Base-by-base conservation (phyloP, 2,329 filamentous ascomycete species). In the Drechslera avenae region DNA sequence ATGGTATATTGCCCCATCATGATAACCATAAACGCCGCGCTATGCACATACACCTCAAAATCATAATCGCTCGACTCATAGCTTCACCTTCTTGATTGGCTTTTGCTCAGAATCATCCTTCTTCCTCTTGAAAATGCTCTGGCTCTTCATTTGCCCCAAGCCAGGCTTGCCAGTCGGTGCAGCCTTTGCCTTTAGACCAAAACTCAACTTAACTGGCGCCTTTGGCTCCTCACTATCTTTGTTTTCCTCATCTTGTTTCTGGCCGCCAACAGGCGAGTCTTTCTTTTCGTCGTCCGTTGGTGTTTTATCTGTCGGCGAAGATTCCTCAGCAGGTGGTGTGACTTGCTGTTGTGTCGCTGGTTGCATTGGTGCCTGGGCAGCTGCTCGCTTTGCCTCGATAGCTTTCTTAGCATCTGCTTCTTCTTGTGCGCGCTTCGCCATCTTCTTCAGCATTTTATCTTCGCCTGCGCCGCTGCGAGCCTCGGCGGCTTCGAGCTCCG, bases 381-480 rank as follows among this genome's bases (percentile, higher is more conserved):
- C 76, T 5, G 74, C 75, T 48, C 82, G 80, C 3, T 80, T 69
- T 4, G 66, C 69, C 37, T 73, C 68, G 10, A 65, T 69, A 12
- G 63, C 69, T 45, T 73, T 73, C 46, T 71, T 66, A 0, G 56
- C 71, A 28, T 71, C 70, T 1, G 68, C 83, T 41, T 83, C 82
- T 54, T 81, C 82, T 63, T 85, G 81, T 2, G 92, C 92, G 51
- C 89, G 80, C 71, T 85, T 84, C 40, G 97, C 89, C 79, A 97
- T 94, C 68, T 90, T 88, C 64, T 83, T 82, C 36, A 99, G 86
- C 78, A 92, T 80, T 67, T 83, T 85, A 74, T 93, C 88, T 75
- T 97, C 92, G 40, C 91, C 77, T 75, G 95, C 90, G 71, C 97
- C 93, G 62, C 97, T 92, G 2, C 91, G 91, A 62, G 89, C 90